Evolutionary conservation across 169 alveolate species (phyloP), one percentile per base, ranked within the genome.

Genomic region (Plasmodium malariae): DNA sequence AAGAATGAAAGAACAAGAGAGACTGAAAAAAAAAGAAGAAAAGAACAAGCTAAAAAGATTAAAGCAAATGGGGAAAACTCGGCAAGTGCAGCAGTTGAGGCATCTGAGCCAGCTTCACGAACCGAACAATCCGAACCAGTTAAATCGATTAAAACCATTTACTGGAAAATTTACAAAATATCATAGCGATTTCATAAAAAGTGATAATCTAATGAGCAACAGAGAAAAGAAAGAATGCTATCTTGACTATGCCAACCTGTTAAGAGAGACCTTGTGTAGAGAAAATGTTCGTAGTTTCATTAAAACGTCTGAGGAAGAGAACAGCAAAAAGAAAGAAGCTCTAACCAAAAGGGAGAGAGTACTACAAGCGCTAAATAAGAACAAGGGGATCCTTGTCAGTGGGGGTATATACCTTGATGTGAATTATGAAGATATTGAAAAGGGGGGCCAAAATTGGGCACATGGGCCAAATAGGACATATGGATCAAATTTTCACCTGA

Each of bases 1-100:
- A 67, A 67, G 26, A 34, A 37, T 67, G 19, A 67, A 67, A 37
- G 76, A 67, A n/a, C 59, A 67, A 48, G 76, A 67, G 37, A 67
- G 60, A 34, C 9, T 67, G 37, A 67, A 37, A 67, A 67, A 26
- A 51, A 67, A 5, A 48, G 76, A 67, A 4, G 76, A 67, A 19
- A 67, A 40, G 11, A 48, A n/a, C 12, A 67, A 37, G 19, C 26
- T 67, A 14, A 37, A 48, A 9, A 67, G 37, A 28, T 19, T 67
- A 30, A 67, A 14, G 4, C 40, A 67, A 36, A 12, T 60, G 48
- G 71, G 30, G 14, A 60, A 60, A 6, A 28, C 48, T 37, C 9
- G 36, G 30, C 24, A 28, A 11, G 0, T 26, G 17, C 26, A 60
- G 11, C 7, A 36, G 28, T n/a, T 60, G 48, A 24, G 12, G 48